Percentiles rank a stretch among this genome's conserved stretches.
These are phyloP conservation scores for Emmonsiellopsis sp. DNA, from an alignment of 2,329 filamentous ascomycete species.

Conservation along the genomic window DNA sequence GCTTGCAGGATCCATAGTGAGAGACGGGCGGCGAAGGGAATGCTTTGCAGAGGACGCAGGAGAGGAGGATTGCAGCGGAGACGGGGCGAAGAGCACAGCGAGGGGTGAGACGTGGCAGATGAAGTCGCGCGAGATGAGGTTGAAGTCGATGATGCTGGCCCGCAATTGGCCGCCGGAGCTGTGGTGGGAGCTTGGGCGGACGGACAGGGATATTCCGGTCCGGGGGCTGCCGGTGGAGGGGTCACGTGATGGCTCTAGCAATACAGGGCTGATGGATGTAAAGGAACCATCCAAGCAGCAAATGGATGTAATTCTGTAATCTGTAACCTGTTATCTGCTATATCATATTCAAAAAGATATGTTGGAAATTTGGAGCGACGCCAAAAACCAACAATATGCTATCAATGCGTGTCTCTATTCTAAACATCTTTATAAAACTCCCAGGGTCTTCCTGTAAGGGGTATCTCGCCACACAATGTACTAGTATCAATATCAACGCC, in stretches of 20 bases:
- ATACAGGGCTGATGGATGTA: no score
- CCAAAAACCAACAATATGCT: no score
- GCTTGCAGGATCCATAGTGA: background rate
- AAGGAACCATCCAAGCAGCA: no score
- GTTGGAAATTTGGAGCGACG: no score
- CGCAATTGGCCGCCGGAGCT: background rate
- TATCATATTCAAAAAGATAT: no score
- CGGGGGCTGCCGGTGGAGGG: no score
- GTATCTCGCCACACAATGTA: background rate
- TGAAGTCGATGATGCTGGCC: slow-evolving; percentile 1
- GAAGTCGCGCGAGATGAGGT: background rate
- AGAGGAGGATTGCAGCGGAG: background rate
- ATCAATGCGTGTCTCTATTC: no score
- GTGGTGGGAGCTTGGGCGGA: background rate
- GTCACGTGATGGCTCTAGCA: no score
- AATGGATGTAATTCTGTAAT: no score
- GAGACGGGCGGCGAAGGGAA: background rate
- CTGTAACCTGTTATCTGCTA: no score
- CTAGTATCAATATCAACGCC: background rate
- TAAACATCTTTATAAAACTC: no score
- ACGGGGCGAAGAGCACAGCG: background rate
- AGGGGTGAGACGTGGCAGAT: background rate
- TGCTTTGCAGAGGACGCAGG: background rate
- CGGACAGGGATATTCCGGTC: background rate
- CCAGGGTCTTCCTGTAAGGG: background rate